Conservation (phyloP, 108 stramenopile species). For the Chaetoceros muelleri region DNA sequence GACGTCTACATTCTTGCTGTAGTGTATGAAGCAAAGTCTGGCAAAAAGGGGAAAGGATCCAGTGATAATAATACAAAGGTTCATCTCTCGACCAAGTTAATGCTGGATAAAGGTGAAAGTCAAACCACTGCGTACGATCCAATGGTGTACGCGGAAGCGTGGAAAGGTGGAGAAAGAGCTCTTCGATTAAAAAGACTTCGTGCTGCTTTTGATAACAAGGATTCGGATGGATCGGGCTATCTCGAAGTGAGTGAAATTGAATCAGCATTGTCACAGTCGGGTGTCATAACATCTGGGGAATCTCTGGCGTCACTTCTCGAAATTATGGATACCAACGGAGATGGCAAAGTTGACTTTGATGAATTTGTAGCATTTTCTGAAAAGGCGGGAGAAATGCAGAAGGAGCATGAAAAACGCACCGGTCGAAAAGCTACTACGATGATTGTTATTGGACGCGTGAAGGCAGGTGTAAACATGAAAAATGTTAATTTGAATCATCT, state of each 20-base stretch:
- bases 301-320: slow-evolving; percentile 28
- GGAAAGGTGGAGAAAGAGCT: slow-evolving; percentile 48
- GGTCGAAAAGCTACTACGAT: slow-evolving; percentile 39
- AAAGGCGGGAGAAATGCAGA: slow-evolving; percentile 27
- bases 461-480: slow-evolving; percentile 70
- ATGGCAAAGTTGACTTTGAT: slow-evolving; percentile 67
- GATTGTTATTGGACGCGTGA: slow-evolving; percentile 79
- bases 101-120: slow-evolving; percentile 6
- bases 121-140: neutral
- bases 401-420: slow-evolving; percentile 10
- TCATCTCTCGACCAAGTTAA: neutral
- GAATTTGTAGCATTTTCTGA: slow-evolving; percentile 65
- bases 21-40: slow-evolving; percentile 73
- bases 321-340: slow-evolving; percentile 55
- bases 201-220: slow-evolving; percentile 66
- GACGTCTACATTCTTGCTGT: slow-evolving; percentile 81
- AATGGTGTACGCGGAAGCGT: slow-evolving; percentile 30
- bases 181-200: slow-evolving; percentile 37
- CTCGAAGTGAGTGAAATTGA: slow-evolving; percentile 56
- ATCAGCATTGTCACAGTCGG: slow-evolving; percentile 38
- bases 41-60: slow-evolving; percentile 13
- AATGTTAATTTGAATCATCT: slow-evolving; percentile 71
- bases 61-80: neutral
- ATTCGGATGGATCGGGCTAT: slow-evolving; percentile 56
- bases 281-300: slow-evolving; percentile 43